Conservation (phyloP, 805 yeast species). For the Zygosaccharomyces bisporus region DNA sequence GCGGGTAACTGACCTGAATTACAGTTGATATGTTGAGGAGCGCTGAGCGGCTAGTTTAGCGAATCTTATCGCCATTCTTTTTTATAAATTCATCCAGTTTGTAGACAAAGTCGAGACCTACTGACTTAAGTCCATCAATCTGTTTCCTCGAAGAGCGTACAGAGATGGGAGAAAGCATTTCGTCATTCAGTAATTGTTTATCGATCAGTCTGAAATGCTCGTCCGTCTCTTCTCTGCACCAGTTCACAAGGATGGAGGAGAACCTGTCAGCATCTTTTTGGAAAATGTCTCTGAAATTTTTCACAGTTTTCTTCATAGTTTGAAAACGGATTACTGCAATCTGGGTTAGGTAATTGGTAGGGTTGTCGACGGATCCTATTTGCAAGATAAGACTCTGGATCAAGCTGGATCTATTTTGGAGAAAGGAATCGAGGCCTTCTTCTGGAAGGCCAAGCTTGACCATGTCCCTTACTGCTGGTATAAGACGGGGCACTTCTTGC, state of each 20-base stretch:
- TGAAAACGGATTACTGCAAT: slow-evolving; percentile 61
- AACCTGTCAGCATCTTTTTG: slow-evolving; percentile 34
- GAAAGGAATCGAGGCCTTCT: slow-evolving; percentile 46
- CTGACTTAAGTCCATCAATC: slow-evolving; percentile 54
- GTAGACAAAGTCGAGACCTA: slow-evolving; percentile 73
- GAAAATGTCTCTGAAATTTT: slow-evolving; percentile 52
- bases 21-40: too few species aligned
- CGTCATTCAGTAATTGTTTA: slow-evolving; percentile 64
- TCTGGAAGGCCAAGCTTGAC: slow-evolving; percentile 42
- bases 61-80: slow-evolving; percentile 21
- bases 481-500: slow-evolving; percentile 29
- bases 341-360: slow-evolving; percentile 60
- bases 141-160: slow-evolving; percentile 57
- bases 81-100: slow-evolving; percentile 46
- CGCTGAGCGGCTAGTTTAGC: not conserved
- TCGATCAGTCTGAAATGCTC: slow-evolving; percentile 56
- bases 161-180: slow-evolving; percentile 49
- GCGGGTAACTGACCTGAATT: slow-evolving; percentile 1
- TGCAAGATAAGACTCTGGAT: slow-evolving; percentile 47
- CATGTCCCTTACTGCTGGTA: slow-evolving; percentile 32
- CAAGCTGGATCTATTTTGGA: slow-evolving; percentile 45
- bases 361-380: slow-evolving; percentile 45
- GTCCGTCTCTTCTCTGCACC: slow-evolving; percentile 67
- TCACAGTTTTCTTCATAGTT: slow-evolving; percentile 53
- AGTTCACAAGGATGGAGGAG: slow-evolving; percentile 64